Percentiles rank a stretch among this genome's conserved stretches.
These are phyloP conservation scores for Senecio squalidus DNA, from an alignment of 140 eudicot species.

Conservation along the genomic window DNA sequence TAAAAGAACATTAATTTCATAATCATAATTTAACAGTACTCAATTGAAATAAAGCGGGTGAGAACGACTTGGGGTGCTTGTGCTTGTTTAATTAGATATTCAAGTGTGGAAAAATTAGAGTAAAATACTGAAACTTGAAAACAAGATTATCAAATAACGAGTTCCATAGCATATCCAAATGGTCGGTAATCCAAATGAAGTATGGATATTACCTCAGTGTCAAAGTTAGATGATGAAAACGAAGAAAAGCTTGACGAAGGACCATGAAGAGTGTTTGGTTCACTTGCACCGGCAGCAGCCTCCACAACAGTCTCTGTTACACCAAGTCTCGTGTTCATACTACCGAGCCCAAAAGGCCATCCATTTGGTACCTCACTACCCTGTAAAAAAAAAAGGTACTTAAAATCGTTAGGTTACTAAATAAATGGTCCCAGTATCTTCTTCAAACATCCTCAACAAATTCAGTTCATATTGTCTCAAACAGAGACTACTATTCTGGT, in stretches of 20 bases:
- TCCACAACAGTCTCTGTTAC: constrained; percentile 20
- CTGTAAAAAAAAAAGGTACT: constrained; percentile 15
- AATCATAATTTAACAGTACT: too few relatives aligned
- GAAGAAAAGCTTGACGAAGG: constrained; percentile 72
- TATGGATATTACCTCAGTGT: constrained; percentile 58
- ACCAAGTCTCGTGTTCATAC: constrained; percentile 43
- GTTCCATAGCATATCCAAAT: background rate
- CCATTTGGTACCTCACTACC: constrained; percentile 43
- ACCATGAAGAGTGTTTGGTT: constrained; percentile 27
- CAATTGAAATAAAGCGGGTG: too few relatives aligned
- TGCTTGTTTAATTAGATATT: background rate
- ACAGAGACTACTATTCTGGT: background rate
- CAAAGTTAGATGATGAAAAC: constrained; percentile 70
- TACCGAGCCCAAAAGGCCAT: constrained; percentile 86
- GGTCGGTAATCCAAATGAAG: too few relatives aligned
- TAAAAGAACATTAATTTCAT: background rate
- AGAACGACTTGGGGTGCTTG: background rate
- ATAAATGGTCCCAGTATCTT: background rate
- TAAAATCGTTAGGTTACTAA: background rate
- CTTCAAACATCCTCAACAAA: constrained; percentile 12
- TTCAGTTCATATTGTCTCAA: background rate
- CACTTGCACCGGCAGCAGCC: constrained; percentile 19
- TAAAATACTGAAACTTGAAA: too few relatives aligned
- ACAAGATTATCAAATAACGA: background rate
- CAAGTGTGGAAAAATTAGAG: too few relatives aligned